Evolutionary conservation across 495 filamentous ascomycete genomes (phyloP).

Genomic region (Hyaloscypha bicolor): DNA sequence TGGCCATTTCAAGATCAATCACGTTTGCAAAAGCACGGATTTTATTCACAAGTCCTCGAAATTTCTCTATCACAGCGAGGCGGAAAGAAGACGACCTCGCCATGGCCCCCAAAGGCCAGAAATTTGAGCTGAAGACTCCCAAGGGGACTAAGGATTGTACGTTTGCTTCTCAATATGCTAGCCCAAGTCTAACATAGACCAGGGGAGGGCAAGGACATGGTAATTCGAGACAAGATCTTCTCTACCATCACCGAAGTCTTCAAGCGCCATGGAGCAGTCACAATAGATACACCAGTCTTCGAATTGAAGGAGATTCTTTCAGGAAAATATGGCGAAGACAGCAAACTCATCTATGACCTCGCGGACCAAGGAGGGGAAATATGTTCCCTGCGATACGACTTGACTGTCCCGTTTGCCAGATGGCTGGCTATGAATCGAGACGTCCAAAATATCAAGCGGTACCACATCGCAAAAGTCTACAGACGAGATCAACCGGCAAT

Average conservation of each 20-base stretch:
- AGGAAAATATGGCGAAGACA: slow-evolving; percentile 92
- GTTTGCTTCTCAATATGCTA: slow-evolving; percentile 14
- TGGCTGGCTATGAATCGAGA: slow-evolving; percentile 83
- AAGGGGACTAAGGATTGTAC: slow-evolving; percentile 51
- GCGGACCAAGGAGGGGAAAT: slow-evolving; percentile 85
- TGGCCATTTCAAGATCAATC: slow-evolving; percentile 6
- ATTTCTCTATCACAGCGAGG: slow-evolving; percentile 14
- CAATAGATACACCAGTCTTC: slow-evolving; percentile 85
- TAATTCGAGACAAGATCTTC: slow-evolving; percentile 83
- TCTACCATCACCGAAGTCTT: slow-evolving; percentile 81
- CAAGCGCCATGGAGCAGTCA: slow-evolving; percentile 84
- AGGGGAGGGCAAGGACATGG: slow-evolving; percentile 73
- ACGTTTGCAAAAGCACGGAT: slow-evolving; percentile 11
- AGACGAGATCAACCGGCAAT: slow-evolving; percentile 78
- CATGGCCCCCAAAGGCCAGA: slow-evolving; percentile 42
- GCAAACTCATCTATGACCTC: slow-evolving; percentile 87
- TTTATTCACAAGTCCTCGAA: slow-evolving; percentile 11
- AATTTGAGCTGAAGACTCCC: slow-evolving; percentile 52
- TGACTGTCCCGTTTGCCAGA: slow-evolving; percentile 88
- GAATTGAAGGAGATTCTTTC: slow-evolving; percentile 77
- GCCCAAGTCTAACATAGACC: slow-evolving; percentile 1
- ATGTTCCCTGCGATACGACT: slow-evolving; percentile 84
- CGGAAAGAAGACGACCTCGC: slow-evolving; percentile 16
- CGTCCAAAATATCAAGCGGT: slow-evolving; percentile 78
- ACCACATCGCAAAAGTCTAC: slow-evolving; percentile 90